These are phyloP conservation scores for Sapria himalayana DNA, from an alignment of 345 rosid species.

Conservation along the genomic window DNA sequence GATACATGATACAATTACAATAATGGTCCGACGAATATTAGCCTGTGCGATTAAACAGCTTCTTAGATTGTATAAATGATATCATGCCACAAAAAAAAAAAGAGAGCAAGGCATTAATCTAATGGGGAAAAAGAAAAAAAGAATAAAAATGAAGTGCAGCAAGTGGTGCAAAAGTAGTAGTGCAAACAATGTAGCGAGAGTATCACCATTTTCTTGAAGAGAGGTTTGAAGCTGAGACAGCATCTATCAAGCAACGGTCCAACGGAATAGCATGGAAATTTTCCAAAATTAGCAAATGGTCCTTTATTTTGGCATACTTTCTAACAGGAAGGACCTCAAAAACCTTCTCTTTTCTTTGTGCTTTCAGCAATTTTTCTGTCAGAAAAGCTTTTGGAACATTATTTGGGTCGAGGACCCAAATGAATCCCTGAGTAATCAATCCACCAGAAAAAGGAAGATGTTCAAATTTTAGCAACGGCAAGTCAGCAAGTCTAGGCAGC, in stretches of 20 bases:
- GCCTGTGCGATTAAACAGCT: too few relatives aligned
- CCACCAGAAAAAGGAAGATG: not conserved
- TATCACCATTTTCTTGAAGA: conserved; percentile 66
- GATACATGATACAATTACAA: too few relatives aligned
- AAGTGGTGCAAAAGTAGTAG: too few relatives aligned
- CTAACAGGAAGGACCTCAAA: conserved; percentile 46
- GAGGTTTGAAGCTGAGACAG: conserved; percentile 60
- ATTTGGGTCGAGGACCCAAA: conserved; percentile 68
- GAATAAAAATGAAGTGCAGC: too few relatives aligned
- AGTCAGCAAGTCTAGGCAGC: not conserved
- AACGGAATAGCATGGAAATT: conserved; percentile 33
- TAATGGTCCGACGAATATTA: too few relatives aligned
- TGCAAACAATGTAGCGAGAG: too few relatives aligned
- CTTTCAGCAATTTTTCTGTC: conserved; percentile 24
- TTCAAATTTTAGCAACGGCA: not conserved
- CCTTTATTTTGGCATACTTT: conserved; percentile 37
- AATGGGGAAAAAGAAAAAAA: too few relatives aligned
- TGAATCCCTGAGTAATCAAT: conserved; percentile 32
- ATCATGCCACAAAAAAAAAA: too few relatives aligned
- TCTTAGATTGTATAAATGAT: too few relatives aligned
- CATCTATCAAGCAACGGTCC: conserved; percentile 41
- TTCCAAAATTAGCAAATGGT: conserved; percentile 26
- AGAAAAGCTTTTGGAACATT: conserved; percentile 25
- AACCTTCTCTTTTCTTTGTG: conserved; percentile 30
- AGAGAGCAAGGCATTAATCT: too few relatives aligned